Evolutionary conservation across 176 grass and related monocot species (phyloP), one percentile per base, ranked within the genome.

Genomic region (Rhynchospora tenuis): DNA sequence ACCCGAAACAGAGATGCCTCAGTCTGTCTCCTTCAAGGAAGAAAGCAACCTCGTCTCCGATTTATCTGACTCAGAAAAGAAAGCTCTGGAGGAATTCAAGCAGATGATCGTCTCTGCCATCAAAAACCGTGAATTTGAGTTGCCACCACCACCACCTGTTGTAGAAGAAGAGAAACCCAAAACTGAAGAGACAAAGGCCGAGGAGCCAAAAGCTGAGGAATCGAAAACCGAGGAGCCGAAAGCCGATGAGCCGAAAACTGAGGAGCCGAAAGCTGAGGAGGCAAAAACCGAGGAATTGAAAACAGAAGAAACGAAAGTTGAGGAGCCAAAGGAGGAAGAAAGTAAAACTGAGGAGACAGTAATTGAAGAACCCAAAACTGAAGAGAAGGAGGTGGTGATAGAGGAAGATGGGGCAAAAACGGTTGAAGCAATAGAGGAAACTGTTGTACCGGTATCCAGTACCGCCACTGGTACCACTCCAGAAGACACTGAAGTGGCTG

Each of bases 21-120:
- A 84, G 74, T 80, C 87, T 2, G 80, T 73, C 13, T 95, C 90
- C 1, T 95, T 95, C 91, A 98, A 98, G 89, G 95, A 98, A 83
- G 95, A 98, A 78, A 94, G 92, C 43, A 95, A 95, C 81, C 82
- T 98, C 10, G 92, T 98, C 3, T 89, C 88, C 0, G 95, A 98
- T 66, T 74, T 98, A 60, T 85, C 67, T 0, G 92, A 93, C 48
- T 85, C 92, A 12, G 95, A 98, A 86, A 93, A 94, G 89, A 94
- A 93, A 48, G 95, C 90, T 76, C 92, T 98, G 14, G 95, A 94
- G 13, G 95, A 98, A 85, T 89, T 98, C 52, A 98, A 91, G 82
- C 83, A 93, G 57, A 78, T 98, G 48, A 90, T 98, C 60, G 54
- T n/a, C 12, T 87, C 89, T 29, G 92, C 95, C 42, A 84, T 98